Percentiles rank a stretch among this genome's conserved stretches.
phyloP scores from a whole-genome alignment of 169 alveolate species.

The Eimeria acervulina region DNA sequence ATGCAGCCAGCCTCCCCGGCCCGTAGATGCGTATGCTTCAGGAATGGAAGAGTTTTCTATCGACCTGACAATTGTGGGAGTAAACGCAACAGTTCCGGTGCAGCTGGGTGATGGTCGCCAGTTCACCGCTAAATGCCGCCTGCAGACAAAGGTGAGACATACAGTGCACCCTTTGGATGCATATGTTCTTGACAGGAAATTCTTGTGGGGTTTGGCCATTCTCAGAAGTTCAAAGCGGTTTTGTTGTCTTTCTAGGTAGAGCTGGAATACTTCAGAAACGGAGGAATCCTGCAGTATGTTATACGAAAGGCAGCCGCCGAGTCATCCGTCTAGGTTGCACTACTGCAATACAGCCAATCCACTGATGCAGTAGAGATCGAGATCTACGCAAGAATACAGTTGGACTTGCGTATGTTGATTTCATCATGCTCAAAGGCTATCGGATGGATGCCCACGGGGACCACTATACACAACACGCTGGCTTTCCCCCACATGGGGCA shows the following conservation, averaged over 20 bases:
- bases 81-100: slow-evolving; percentile 64
- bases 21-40: not conserved
- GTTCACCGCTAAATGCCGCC: slow-evolving; percentile 87
- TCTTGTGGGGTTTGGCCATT: not conserved
- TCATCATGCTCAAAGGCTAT: not conserved
- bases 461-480: not conserved
- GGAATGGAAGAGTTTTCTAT: slow-evolving; percentile 80
- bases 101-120: slow-evolving; percentile 80
- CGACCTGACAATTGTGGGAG: slow-evolving; percentile 73
- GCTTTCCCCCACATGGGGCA: not conserved
- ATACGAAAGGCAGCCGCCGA: slow-evolving; percentile 87
- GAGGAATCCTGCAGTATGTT: slow-evolving; percentile 96
- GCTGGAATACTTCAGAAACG: slow-evolving; percentile 93
- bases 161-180: not conserved
- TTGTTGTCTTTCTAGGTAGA: slow-evolving; percentile 85
- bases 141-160: slow-evolving; percentile 86
- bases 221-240: not conserved
- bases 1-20: not conserved
- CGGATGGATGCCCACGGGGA: not conserved
- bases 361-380: not conserved
- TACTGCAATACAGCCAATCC: not conserved
- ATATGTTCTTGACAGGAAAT: not conserved
- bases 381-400: not conserved
- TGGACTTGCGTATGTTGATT: not conserved
- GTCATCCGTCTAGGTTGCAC: not conserved